A percentile compares a stretch with the other conserved stretches of the same genome.
These are phyloP conservation scores for Globisporangium nodosum DNA, from an alignment of 352 stramenopile genomes.

Conservation along the genomic window DNA sequence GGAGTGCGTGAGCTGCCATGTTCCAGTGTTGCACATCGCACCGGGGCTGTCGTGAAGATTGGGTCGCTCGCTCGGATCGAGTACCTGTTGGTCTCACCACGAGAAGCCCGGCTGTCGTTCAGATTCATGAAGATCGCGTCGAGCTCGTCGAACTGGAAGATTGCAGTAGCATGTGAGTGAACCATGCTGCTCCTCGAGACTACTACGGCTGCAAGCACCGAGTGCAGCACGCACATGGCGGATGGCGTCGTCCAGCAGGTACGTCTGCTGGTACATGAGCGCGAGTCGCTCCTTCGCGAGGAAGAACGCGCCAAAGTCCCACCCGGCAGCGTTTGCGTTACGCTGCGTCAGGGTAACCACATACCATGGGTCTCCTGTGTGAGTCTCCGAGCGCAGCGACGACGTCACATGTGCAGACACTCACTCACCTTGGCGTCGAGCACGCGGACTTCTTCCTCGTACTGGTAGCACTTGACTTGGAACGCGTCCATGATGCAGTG, in stretches of 20 bases:
- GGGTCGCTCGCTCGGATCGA: conserved; percentile 21
- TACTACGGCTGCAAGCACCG: too few species aligned
- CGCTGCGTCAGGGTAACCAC: conserved; percentile 16
- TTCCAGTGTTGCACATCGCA: conserved; percentile 13
- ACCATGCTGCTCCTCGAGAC: background rate
- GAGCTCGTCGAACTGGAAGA: conserved; percentile 59
- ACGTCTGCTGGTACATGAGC: conserved; percentile 82
- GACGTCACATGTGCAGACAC: background rate
- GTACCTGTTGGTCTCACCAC: conserved; percentile 11
- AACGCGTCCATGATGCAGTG: conserved; percentile 85
- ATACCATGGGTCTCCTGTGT: too few species aligned
- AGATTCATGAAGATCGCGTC: conserved; percentile 68
- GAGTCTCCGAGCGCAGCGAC: too few species aligned
- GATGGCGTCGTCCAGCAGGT: conserved; percentile 76
- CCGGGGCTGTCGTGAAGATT: conserved; percentile 66
- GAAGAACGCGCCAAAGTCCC: conserved; percentile 81
- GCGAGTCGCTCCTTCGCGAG: conserved; percentile 72
- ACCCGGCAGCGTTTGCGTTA: conserved; percentile 26
- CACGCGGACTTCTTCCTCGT: conserved; percentile 63
- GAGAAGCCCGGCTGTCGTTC: conserved; percentile 19
- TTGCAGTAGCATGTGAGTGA: background rate
- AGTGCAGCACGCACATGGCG: conserved; percentile 45
- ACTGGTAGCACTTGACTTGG: conserved; percentile 70
- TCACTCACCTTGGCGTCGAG: conserved; percentile 51
- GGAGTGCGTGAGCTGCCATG: background rate